A percentile compares a stretch with the other conserved stretches of the same genome.
phyloP scores from a whole-genome alignment of 495 filamentous ascomycete species.

The Staphylotrichum tortipilum region DNA sequence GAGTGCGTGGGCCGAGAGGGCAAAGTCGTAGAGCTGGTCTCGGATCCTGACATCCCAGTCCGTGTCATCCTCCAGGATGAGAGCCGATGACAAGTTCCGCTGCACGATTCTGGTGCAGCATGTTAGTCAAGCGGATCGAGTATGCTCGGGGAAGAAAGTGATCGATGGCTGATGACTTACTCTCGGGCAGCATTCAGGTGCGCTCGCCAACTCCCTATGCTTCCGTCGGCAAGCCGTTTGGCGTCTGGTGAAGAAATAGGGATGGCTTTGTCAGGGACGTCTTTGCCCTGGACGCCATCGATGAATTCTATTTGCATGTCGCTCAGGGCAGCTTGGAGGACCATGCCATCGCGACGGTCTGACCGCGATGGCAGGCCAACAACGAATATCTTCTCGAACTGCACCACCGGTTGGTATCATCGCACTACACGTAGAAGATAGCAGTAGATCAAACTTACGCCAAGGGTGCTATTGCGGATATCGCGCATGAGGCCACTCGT shows the following conservation, averaged over 20 bases:
- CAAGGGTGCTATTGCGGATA: neutral
- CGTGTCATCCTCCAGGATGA: constrained; percentile 51
- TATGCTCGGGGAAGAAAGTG: neutral
- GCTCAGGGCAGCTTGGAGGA: neutral
- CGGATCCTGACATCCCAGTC: constrained; percentile 50
- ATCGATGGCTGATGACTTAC: constrained; percentile 4
- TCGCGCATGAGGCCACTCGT: neutral
- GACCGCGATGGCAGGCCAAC: neutral
- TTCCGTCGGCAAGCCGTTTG: constrained; percentile 8
- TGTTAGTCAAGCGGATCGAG: neutral
- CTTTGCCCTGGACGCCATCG: neutral
- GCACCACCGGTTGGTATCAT: neutral
- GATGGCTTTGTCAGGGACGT: constrained; percentile 28
- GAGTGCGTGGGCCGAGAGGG: constrained; percentile 29
- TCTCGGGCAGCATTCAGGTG: constrained; percentile 25
- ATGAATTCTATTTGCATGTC: neutral
- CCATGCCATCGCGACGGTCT: neutral
- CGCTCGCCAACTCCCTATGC: constrained; percentile 20
- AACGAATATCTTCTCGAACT: neutral
- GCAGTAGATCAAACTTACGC: neutral
- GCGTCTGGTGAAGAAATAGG: constrained; percentile 12
- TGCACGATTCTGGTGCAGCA: constrained; percentile 32
- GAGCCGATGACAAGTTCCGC: constrained; percentile 36
- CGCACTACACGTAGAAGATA: neutral
- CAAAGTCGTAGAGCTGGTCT: constrained; percentile 42